These are phyloP conservation scores for Nyctanthes arbortristis DNA, from an alignment of 257 asterid species.

Conservation along the genomic window DNA sequence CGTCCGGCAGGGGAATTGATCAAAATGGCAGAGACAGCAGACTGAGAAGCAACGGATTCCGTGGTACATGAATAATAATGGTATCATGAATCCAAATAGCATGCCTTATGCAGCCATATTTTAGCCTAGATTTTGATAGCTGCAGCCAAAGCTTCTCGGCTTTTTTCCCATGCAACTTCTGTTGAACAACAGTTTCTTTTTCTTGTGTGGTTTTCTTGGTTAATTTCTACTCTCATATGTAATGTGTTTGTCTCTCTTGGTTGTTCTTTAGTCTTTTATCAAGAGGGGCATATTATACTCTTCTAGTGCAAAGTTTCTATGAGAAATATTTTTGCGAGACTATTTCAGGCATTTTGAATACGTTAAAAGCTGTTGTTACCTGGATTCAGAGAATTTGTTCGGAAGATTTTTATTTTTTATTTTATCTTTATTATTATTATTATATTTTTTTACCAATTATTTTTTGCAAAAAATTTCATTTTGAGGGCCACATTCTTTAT, in stretches of 20 bases:
- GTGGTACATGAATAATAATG: slow-evolving; percentile 26
- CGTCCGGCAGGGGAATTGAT: slow-evolving; percentile 48
- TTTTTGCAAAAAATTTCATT: too few relatives aligned
- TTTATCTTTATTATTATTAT: too few relatives aligned
- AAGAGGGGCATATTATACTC: neutral
- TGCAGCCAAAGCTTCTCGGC: slow-evolving; percentile 15
- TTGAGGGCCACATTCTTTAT: too few relatives aligned
- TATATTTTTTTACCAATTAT: too few relatives aligned
- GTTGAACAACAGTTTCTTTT: neutral
- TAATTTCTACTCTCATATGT: neutral
- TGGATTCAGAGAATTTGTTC: too few relatives aligned
- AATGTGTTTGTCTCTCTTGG: neutral
- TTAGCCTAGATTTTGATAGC: slow-evolving; percentile 1
- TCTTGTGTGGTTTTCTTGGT: slow-evolving; percentile 4
- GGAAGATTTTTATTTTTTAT: too few relatives aligned
- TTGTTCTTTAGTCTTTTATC: neutral
- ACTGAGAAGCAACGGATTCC: slow-evolving; percentile 38
- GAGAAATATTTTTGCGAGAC: slow-evolving; percentile 3
- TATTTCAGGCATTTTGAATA: neutral
- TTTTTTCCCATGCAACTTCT: slow-evolving; percentile 12
- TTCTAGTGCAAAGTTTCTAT: slow-evolving; percentile 7
- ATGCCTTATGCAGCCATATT: slow-evolving; percentile 8
- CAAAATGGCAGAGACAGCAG: slow-evolving; percentile 27
- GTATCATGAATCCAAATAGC: neutral
- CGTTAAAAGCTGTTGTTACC: too few relatives aligned